phyloP scores from a whole-genome alignment of 2,329 filamentous ascomycete genomes.

The Aspergillus candidus region DNA sequence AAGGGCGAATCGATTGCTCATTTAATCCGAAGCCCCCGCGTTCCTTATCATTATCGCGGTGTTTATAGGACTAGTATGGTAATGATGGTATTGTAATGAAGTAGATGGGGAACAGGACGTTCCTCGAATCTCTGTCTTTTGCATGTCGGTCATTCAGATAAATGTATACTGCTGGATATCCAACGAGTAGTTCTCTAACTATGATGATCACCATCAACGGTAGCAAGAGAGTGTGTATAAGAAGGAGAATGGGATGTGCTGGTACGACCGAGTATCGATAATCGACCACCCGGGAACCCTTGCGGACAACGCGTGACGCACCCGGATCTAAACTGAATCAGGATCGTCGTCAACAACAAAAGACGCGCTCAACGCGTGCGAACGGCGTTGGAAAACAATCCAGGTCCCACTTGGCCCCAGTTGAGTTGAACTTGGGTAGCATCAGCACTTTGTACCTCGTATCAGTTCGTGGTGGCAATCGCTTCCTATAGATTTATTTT shows the following conservation, averaged over 20 bases:
- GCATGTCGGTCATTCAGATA: too few relatives aligned
- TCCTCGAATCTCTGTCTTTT: too few relatives aligned
- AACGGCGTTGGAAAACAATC: conserved; percentile 7
- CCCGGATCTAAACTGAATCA: conserved; percentile 22
- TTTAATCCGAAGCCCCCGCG: conserved; percentile 11
- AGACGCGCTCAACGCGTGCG: conserved; percentile 24
- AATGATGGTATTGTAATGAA: too few relatives aligned
- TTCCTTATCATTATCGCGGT: conserved; percentile 19
- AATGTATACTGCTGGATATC: too few relatives aligned
- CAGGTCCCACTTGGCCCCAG: conserved; percentile 9
- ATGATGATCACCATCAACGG: too few relatives aligned
- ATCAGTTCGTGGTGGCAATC: too few relatives aligned
- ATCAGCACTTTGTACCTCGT: too few relatives aligned
- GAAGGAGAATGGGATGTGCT: conserved; percentile 1
- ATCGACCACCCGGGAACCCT: conserved; percentile 1
- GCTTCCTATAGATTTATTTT: too few relatives aligned
- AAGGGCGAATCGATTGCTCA: conserved; percentile 14
- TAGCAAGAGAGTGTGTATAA: neutral
- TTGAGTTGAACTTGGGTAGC: too few relatives aligned
- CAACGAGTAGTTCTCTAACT: too few relatives aligned
- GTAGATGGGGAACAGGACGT: too few relatives aligned
- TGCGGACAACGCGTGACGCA: conserved; percentile 21
- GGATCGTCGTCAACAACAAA: conserved; percentile 25
- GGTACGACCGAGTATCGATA: conserved; percentile 9
- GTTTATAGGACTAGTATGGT: neutral